Percentiles rank a stretch among this genome's conserved stretches.
Conservation (phyloP, 78 protist genomes). For the Polysphondylium violaceum region DNA sequence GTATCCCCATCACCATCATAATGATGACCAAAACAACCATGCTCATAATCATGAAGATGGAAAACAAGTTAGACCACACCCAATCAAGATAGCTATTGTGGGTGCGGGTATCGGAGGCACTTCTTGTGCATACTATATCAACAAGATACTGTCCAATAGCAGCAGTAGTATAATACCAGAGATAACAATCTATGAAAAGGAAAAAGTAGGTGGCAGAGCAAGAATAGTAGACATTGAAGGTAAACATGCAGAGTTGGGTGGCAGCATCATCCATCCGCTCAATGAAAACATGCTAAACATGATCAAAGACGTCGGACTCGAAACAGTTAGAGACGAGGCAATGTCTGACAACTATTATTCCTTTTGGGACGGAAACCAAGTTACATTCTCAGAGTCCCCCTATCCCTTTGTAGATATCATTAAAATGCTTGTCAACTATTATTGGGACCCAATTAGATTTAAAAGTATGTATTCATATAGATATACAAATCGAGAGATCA, state of each 20-base stretch:
- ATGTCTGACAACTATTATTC: not conserved
- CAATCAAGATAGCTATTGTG: constrained; percentile 15
- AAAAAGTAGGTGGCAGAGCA: constrained; percentile 54
- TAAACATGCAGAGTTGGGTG: constrained; percentile 38
- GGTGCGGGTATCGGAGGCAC: constrained; percentile 69
- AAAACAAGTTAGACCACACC: too few species aligned
- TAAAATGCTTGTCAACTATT: constrained; percentile 32
- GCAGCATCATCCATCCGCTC: constrained; percentile 55
- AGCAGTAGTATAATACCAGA: not conserved
- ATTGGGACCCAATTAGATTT: constrained; percentile 37
- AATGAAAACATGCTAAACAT: constrained; percentile 38
- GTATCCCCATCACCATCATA: too few species aligned
- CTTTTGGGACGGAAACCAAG: constrained; percentile 48
- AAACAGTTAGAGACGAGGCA: not conserved
- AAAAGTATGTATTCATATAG: not conserved
- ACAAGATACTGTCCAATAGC: not conserved
- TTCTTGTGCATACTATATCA: constrained; percentile 41
- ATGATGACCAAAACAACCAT: too few species aligned
- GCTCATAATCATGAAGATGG: too few species aligned
- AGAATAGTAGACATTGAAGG: constrained; percentile 37
- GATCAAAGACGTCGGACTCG: constrained; percentile 21
- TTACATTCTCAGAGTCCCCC: constrained; percentile 11
- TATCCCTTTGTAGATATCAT: not conserved
- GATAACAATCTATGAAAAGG: constrained; percentile 38
- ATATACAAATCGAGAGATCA: not conserved